Conservation (phyloP, 257 asterid species). For the Leonotis leonurus region DNA sequence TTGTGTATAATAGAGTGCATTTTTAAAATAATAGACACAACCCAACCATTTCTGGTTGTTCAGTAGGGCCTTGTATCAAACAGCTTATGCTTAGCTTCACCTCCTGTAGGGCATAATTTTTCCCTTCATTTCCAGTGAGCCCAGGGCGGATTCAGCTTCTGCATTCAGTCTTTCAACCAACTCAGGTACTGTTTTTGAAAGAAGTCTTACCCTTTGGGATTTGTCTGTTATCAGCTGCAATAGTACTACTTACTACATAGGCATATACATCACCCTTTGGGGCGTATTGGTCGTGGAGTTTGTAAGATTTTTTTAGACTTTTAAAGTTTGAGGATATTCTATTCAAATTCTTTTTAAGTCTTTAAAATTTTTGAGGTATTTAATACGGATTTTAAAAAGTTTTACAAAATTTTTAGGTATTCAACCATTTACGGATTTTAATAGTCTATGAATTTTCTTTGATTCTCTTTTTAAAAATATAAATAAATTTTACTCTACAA, state of each 20-base stretch:
- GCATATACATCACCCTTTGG: conserved; percentile 46
- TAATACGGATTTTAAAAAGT: no score
- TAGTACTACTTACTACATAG: conserved; percentile 44
- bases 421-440: no score
- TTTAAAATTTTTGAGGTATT: no score
- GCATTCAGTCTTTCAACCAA: conserved; percentile 26
- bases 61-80: conserved; percentile 35
- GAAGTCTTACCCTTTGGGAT: conserved; percentile 26
- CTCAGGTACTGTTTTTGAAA: conserved; percentile 20
- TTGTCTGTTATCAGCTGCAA: conserved; percentile 45
- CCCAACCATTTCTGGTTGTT: conserved; percentile 47
- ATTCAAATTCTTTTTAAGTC: no score
- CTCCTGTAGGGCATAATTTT: conserved; percentile 22
- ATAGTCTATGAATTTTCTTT: no score
- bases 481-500: no score
- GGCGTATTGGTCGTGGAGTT: conserved; percentile 26
- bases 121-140: conserved; percentile 26
- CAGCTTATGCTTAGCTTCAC: conserved; percentile 38
- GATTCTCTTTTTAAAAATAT: no score
- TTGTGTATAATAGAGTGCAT: conserved; percentile 35
- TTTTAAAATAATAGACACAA: conserved; percentile 40
- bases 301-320: no score
- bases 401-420: no score
- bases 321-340: conserved; percentile 38
- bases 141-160: conserved; percentile 24